Base-by-base conservation (phyloP, 2,329 filamentous ascomycete genomes). In the Colletotrichum tropicicola region DNA sequence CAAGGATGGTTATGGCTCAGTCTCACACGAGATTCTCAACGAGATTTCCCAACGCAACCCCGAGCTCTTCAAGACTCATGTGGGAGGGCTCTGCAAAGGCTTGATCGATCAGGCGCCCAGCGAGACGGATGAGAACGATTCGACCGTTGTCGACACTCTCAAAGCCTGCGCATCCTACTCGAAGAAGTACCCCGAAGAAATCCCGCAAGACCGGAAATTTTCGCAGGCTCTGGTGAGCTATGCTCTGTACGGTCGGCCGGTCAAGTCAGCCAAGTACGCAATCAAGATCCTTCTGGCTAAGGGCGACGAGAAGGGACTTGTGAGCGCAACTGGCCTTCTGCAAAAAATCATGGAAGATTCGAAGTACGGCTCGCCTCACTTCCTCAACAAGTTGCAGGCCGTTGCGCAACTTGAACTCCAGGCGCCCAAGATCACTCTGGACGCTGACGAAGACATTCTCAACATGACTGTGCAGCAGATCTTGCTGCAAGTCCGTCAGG, bases 161-260 rank as follows among this genome's bases (percentile, higher is more conserved):
- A 98, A 97, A 75, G 95, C 97, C 3, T 98, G 96, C 75, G 92
- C 95, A 9, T 93, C 92, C 2, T 99, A 97, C 75, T 92, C 94
- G 1, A 91, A 91, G 72, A 94, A 91, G 71, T 95, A 97, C 70
- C 90, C 95, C 0, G 85, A 89, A 10, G 94, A 98, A 65, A 87
- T 99, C 56, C 92, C 92, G 1, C 87, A 89, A 64, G 92, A 97
- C 67, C 89, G 91, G 59, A 92, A 92, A 69, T 95, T 98, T 71
- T 84, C 89, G 30, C 89, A 96, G 72, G 91, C 93, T 1, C 85
- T 99, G 75, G 89, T 91, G 66, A 91, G 88, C 70, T 98, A 96
- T 76, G 92, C 94, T 2, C 84, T 95, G 19, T 92, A 92, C 72
- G 95, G 95, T 21, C 87, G 87, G 23, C 95, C 94, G 3, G 87